Percentiles rank a stretch among this genome's conserved stretches.
These are phyloP conservation scores for Trichoderma atrobrunneum DNA, from an alignment of 2,329 filamentous ascomycete genomes.

Conservation along the genomic window DNA sequence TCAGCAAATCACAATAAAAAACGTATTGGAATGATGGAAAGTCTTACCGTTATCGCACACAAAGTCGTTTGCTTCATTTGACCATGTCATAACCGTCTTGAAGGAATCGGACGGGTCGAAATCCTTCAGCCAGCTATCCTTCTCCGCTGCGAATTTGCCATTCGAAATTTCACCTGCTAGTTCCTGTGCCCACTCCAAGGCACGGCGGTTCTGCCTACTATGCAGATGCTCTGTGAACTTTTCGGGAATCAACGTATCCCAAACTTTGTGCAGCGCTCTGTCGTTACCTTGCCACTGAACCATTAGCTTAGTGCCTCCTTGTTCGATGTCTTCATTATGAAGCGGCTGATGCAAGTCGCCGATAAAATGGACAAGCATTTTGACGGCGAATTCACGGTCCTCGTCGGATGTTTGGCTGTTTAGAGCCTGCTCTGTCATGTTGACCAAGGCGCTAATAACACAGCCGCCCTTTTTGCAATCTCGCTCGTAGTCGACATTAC, in stretches of 20 bases:
- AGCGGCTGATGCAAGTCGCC: not conserved
- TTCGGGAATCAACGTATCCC: not conserved
- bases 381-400: not conserved
- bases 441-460: not conserved
- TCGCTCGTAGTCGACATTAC: not conserved
- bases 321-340: not conserved
- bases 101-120: not conserved
- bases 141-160: not conserved
- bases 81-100: not conserved
- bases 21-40: rapidly evolving
- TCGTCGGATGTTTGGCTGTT: not conserved
- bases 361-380: not conserved
- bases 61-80: not conserved
- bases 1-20: not conserved
- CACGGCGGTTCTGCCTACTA: not conserved
- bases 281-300: not conserved
- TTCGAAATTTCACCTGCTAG: not conserved
- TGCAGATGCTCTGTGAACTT: not conserved
- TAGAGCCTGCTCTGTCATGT: not conserved
- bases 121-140: not conserved
- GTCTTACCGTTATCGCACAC: not conserved
- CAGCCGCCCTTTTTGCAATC: not conserved
- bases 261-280: not conserved
- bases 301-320: not conserved
- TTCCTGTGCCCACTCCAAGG: not conserved